Percentiles rank a stretch among this genome's conserved stretches.
Evolutionary conservation across 768 basidiomycete genomes (phyloP).

Genomic region (Termitomyces sp.): DNA sequence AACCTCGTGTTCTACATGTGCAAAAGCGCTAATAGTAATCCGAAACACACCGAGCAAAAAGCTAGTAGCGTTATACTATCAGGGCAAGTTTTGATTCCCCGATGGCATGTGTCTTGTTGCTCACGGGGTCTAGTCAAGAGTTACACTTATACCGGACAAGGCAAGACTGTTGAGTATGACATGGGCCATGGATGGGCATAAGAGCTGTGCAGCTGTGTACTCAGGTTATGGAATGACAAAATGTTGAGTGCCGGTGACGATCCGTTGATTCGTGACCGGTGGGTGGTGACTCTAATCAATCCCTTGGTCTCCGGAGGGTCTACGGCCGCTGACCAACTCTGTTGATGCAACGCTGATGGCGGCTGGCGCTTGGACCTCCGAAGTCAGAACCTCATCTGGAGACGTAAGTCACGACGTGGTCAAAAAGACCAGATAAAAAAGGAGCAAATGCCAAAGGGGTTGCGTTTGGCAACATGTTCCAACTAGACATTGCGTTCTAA

Average conservation of each 20-base stretch:
- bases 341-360: too few relatives aligned
- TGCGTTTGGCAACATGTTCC: too few relatives aligned
- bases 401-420: too few relatives aligned
- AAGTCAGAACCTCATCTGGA: too few relatives aligned
- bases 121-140: background rate
- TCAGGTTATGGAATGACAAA: background rate
- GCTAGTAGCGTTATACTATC: background rate
- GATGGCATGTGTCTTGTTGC: background rate
- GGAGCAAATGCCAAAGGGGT: too few relatives aligned
- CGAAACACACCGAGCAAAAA: background rate
- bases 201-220: background rate
- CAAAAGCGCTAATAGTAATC: background rate
- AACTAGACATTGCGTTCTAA: too few relatives aligned
- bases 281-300: too few relatives aligned
- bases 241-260: background rate
- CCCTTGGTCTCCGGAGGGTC: too few relatives aligned
- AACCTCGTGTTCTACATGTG: background rate
- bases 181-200: background rate
- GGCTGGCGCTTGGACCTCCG: too few relatives aligned
- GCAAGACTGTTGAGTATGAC: too few relatives aligned
- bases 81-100: background rate
- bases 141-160: background rate
- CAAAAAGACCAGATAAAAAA: too few relatives aligned
- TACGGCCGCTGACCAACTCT: too few relatives aligned
- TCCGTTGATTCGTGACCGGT: background rate